These are phyloP conservation scores for Magnusiomyces ingens DNA, from an alignment of 1,139 yeast species.

Conservation along the genomic window DNA sequence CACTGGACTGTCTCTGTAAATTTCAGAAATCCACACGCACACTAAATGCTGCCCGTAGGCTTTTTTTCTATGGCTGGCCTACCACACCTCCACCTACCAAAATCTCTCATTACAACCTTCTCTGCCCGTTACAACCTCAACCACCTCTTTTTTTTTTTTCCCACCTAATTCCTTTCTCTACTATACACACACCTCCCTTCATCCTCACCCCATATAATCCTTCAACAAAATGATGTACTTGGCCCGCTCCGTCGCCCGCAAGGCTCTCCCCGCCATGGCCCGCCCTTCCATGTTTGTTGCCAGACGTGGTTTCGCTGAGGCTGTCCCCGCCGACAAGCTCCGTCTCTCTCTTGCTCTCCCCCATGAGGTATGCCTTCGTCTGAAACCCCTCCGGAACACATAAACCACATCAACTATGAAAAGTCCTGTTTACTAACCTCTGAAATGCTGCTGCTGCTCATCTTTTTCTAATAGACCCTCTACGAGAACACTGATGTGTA, in stretches of 20 bases:
- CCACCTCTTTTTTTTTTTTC: slow-evolving; percentile 3
- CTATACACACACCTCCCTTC: slow-evolving; percentile 7
- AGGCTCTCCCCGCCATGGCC: slow-evolving; percentile 32
- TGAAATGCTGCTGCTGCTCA: too few relatives aligned
- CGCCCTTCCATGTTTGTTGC: slow-evolving; percentile 56
- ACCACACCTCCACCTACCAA: background rate
- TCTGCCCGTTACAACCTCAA: too few relatives aligned
- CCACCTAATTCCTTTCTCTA: slow-evolving; percentile 9
- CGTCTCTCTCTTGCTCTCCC: slow-evolving; percentile 78
- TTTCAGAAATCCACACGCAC: too few relatives aligned
- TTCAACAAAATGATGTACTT: slow-evolving; percentile 18
- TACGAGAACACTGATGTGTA: slow-evolving; percentile 42
- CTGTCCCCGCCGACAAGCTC: slow-evolving; percentile 69
- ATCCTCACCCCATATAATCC: slow-evolving; percentile 6
- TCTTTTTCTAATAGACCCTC: slow-evolving; percentile 29
- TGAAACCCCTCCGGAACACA: too few relatives aligned
- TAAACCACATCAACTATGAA: slow-evolving; percentile 4
- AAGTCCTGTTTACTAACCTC: background rate
- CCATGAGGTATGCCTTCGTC: slow-evolving; percentile 21
- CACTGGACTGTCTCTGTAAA: too few relatives aligned
- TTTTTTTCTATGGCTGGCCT: background rate
- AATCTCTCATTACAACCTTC: background rate
- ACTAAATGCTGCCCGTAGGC: background rate
- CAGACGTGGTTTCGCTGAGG: slow-evolving; percentile 87
- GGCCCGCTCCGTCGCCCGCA: slow-evolving; percentile 24